These are phyloP conservation scores for Bipolaris zeicola DNA, from an alignment of 2,329 filamentous ascomycete genomes.

Conservation along the genomic window DNA sequence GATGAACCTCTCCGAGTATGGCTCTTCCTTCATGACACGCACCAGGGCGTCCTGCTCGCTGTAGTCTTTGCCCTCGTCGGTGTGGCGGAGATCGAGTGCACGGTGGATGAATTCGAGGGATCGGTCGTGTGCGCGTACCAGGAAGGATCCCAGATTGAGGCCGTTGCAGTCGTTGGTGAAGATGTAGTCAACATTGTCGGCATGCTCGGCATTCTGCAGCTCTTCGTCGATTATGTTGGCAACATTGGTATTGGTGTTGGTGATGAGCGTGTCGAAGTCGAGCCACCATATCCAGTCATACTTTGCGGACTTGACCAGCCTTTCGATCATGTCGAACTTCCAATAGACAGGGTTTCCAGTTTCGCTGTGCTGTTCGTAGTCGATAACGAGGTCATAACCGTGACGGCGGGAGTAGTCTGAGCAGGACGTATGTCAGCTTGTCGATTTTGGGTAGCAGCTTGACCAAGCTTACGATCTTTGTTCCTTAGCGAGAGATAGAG, in stretches of 20 bases:
- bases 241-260: slow-evolving; percentile 46
- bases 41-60: slow-evolving; percentile 50
- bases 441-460: background rate
- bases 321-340: slow-evolving; percentile 49
- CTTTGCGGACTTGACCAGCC: slow-evolving; percentile 40
- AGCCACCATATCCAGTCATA: slow-evolving; percentile 54
- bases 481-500: slow-evolving; percentile 46
- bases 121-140: slow-evolving; percentile 44
- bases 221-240: slow-evolving; percentile 45
- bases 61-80: slow-evolving; percentile 24
- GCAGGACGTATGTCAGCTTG: slow-evolving; percentile 5
- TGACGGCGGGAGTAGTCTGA: slow-evolving; percentile 49
- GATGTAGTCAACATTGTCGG: slow-evolving; percentile 46
- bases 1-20: slow-evolving; percentile 27
- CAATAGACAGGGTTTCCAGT: slow-evolving; percentile 40
- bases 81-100: slow-evolving; percentile 34
- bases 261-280: slow-evolving; percentile 51
- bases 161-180: slow-evolving; percentile 49
- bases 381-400: slow-evolving; percentile 49
- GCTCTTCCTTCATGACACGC: slow-evolving; percentile 39
- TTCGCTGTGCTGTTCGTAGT: slow-evolving; percentile 45
- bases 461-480: slow-evolving; percentile 41
- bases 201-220: slow-evolving; percentile 36
- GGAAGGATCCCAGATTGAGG: slow-evolving; percentile 49
- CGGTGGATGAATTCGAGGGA: slow-evolving; percentile 44